These are phyloP conservation scores for Extremus antarcticus DNA, from an alignment of 495 filamentous ascomycete species.

Conservation along the genomic window DNA sequence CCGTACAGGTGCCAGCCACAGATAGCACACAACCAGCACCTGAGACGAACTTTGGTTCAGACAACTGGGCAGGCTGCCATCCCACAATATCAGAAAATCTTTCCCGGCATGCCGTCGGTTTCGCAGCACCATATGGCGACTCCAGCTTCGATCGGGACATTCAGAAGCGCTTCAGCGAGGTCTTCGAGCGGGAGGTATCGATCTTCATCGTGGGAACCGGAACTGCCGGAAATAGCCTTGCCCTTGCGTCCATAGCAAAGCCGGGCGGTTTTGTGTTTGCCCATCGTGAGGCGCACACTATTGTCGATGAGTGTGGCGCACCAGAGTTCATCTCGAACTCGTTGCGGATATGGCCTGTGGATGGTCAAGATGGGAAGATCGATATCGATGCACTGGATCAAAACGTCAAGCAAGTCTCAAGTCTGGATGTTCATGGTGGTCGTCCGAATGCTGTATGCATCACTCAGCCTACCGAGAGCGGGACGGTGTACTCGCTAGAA, in stretches of 20 bases:
- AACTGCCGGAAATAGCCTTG: neutral
- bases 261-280: neutral
- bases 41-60: neutral
- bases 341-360: neutral
- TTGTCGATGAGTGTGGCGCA: neutral
- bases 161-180: neutral
- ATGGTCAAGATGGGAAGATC: neutral
- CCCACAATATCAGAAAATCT: neutral
- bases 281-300: neutral
- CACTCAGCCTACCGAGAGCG: neutral
- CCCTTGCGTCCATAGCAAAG: neutral
- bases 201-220: neutral
- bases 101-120: neutral
- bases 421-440: neutral
- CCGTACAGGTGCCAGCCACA: too few relatives aligned
- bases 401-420: too few relatives aligned
- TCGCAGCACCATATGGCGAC: neutral
- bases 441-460: neutral
- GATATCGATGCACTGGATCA: too few relatives aligned
- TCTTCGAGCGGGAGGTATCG: neutral
- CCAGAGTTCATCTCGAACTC: neutral
- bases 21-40: too few relatives aligned
- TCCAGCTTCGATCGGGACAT: neutral
- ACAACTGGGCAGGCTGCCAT: neutral
- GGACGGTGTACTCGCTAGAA: constrained; percentile 1